Percentiles rank a stretch among this genome's conserved stretches.
These are phyloP conservation scores for Ophiocytium majus DNA, from an alignment of 352 stramenopile genomes.

Conservation along the genomic window DNA sequence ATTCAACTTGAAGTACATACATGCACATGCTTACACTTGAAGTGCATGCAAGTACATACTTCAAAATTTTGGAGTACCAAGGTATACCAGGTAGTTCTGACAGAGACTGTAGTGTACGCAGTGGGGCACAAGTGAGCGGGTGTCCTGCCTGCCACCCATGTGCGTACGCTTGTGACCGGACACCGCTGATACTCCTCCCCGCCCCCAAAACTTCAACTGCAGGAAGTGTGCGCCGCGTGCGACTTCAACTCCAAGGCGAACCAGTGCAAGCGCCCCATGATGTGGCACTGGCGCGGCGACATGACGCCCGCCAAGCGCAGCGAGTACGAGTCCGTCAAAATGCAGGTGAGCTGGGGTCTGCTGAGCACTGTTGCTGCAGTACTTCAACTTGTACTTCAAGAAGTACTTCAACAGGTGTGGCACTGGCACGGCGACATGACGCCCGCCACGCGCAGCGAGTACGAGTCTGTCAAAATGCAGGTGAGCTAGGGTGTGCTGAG, in stretches of 20 bases:
- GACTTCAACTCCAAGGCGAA: conserved; percentile 76
- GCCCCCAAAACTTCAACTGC: too few relatives aligned
- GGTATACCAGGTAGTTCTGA: neutral
- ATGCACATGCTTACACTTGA: too few relatives aligned
- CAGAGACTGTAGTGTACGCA: neutral
- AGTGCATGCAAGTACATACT: too few relatives aligned
- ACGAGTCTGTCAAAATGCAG: conserved; percentile 91
- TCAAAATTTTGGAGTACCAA: too few relatives aligned
- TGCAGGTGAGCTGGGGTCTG: conserved; percentile 87
- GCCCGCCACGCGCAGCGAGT: conserved; percentile 86
- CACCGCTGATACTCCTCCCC: too few relatives aligned
- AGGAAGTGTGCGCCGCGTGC: conserved; percentile 85
- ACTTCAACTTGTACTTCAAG: too few relatives aligned
- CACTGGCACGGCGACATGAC: conserved; percentile 76
- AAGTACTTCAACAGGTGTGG: conserved; percentile 98
- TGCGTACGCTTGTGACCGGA: too few relatives aligned
- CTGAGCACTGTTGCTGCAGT: too few relatives aligned
- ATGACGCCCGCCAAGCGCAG: conserved; percentile 74
- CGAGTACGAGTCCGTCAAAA: conserved; percentile 93
- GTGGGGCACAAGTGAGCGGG: conserved; percentile 63
- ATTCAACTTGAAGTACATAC: neutral
- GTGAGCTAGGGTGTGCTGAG: too few relatives aligned
- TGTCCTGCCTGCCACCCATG: too few relatives aligned
- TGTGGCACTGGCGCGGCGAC: conserved; percentile 90
- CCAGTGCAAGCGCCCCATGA: conserved; percentile 93